phyloP scores from a whole-genome alignment of 202 grass and related monocot species.

The Carex sylvatica region DNA sequence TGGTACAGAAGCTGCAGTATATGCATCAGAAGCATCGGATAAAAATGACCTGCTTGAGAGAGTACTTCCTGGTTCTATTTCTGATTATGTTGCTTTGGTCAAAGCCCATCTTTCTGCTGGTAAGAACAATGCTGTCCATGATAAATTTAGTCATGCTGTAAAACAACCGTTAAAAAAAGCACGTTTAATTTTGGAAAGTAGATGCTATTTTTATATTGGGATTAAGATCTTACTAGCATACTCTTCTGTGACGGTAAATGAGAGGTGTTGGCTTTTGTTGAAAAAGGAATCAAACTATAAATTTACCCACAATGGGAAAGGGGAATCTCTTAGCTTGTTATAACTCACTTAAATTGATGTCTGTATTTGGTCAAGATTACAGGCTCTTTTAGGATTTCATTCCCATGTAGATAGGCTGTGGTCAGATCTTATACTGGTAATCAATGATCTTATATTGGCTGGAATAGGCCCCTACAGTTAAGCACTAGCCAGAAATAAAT shows the following conservation, averaged over 20 bases:
- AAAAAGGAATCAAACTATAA: not conserved
- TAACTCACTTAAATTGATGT: not conserved
- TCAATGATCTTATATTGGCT: not conserved
- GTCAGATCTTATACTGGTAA: not conserved
- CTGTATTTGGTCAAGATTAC: not conserved
- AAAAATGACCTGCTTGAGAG: conserved; percentile 83
- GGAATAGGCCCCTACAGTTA: not conserved
- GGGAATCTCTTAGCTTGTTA: not conserved
- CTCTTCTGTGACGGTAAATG: not conserved
- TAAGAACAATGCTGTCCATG: conserved; percentile 34
- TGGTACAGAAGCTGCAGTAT: conserved; percentile 84
- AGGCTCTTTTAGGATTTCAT: not conserved
- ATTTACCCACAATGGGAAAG: not conserved
- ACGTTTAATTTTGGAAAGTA: not conserved
- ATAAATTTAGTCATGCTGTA: not conserved
- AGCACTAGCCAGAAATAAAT: not conserved
- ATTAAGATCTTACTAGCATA: not conserved
- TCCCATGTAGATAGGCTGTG: not conserved
- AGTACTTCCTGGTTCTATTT: conserved; percentile 76
- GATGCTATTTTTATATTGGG: not conserved
- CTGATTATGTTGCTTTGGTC: conserved; percentile 75
- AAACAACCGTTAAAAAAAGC: not conserved
- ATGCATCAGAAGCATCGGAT: conserved; percentile 95
- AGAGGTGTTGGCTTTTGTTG: conserved; percentile 15
- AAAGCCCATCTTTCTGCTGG: conserved; percentile 94